Base-by-base conservation (phyloP, 768 basidiomycete species). In the Phallus indusiatus region DNA sequence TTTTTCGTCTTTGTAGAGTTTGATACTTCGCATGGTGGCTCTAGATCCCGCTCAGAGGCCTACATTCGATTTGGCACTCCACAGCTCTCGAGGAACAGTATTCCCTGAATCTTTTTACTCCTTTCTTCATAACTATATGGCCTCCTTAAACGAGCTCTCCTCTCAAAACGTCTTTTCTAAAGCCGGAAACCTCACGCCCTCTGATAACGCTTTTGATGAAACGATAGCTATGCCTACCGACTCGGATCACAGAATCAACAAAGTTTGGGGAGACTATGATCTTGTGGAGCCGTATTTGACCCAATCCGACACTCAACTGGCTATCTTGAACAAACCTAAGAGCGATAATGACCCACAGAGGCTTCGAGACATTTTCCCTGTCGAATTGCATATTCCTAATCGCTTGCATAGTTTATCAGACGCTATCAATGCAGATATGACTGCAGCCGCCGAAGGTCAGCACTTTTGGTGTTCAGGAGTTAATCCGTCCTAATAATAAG, bases 91-190 rank as follows among this genome's bases (percentile, higher is more conserved):
- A 49, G 89, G 84, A 0, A 78, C 79, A 9, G 85, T 94, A 51
- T 89, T 98, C 63, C 94, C 95, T 0, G 92, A 94, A 65, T 84
- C 83, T 33, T 98, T 98, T 71, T 97, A 96, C 72, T 88, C 92
- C 1, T 97, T 95, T 73, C 78, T 98, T 10, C 89, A 94, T 68
- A 89, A 88, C 64, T 97, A 96, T 64, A 81, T 90, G 59, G 80
- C 85, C 2, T 85, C 90, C 1, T 76, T 90, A 64, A 88, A 88
- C 68, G 88, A 92, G 61, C 74, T 83, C 12, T 75, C 83, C 1
- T 66, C 76, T 16, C 70, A 75, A 1, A 70, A 78, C 0, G 75
- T 81, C 1, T 79, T 80, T 60, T 60, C 73, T 10, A 64, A 68
- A 6, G 67, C 66, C 14, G 61, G 73, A 18, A 67, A 77, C 16